Conservation (phyloP, 345 rosid genomes). For the Rhizophora mangle region DNA sequence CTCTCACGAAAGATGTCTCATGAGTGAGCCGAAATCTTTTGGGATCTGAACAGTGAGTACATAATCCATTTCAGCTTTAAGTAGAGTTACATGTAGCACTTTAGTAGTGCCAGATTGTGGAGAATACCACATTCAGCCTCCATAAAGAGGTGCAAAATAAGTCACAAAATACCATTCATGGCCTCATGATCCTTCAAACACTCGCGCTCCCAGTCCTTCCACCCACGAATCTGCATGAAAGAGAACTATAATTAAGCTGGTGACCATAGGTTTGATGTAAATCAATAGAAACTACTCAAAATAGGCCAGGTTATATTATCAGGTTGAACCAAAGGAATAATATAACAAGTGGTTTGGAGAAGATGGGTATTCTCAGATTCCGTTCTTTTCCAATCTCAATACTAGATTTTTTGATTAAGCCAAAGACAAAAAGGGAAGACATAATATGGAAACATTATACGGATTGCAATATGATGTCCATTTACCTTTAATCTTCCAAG, state of each 20-base stretch:
- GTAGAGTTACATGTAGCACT: not conserved
- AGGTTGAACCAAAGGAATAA: no score
- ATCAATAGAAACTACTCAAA: no score
- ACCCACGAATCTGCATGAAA: conserved; percentile 64
- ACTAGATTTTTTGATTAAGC: no score
- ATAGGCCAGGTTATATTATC: no score
- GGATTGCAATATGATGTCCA: not conserved
- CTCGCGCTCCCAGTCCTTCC: conserved; percentile 86
- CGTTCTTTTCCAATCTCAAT: no score
- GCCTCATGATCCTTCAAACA: conserved; percentile 31
- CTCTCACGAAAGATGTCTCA: conserved; percentile 82
- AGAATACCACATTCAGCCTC: not conserved
- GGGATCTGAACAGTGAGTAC: conserved; percentile 48
- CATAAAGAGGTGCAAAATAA: not conserved
- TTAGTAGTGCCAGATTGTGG: not conserved
- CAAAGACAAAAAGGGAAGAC: not conserved
- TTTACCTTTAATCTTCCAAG: conserved; percentile 86
- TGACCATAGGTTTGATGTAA: no score
- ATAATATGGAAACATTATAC: not conserved
- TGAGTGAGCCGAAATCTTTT: conserved; percentile 85
- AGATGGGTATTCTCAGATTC: no score
- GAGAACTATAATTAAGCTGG: no score
- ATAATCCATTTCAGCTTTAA: conserved; percentile 11
- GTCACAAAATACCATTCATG: conserved; percentile 36
- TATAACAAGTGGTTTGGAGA: no score